Conservation (phyloP, 2,329 filamentous ascomycete species). For the Fusarium sp. region DNA sequence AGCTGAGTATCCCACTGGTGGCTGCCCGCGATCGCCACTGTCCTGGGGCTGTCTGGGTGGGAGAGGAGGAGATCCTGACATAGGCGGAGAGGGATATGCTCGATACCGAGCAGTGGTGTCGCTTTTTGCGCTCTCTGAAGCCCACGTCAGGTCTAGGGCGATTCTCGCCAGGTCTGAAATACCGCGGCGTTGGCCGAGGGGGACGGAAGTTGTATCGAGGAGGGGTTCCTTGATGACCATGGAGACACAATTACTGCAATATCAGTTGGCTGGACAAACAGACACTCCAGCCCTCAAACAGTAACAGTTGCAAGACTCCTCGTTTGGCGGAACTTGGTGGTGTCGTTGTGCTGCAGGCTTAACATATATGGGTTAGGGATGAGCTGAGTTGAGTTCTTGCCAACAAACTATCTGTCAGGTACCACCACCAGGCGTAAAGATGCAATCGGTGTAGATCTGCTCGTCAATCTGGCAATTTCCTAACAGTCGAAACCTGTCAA, state of each 20-base stretch:
- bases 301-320: slow-evolving; percentile 20
- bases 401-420: slow-evolving; percentile 11
- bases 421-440: slow-evolving; percentile 4
- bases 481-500: slow-evolving; percentile 20
- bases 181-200: slow-evolving; percentile 71
- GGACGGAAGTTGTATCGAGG: slow-evolving; percentile 58
- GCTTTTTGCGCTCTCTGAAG: slow-evolving; percentile 63
- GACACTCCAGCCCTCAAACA: slow-evolving; percentile 28
- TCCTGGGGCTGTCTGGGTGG: slow-evolving; percentile 70
- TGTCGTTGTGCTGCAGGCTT: slow-evolving; percentile 11
- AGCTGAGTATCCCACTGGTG: slow-evolving; percentile 57
- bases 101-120: slow-evolving; percentile 67
- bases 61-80: slow-evolving; percentile 76
- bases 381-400: slow-evolving; percentile 8
- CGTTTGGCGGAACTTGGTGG: not conserved
- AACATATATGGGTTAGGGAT: slow-evolving; percentile 12
- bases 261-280: slow-evolving; percentile 38
- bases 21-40: slow-evolving; percentile 66
- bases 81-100: slow-evolving; percentile 79
- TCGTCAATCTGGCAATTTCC: slow-evolving; percentile 6
- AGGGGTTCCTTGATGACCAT: slow-evolving; percentile 66
- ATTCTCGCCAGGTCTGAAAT: slow-evolving; percentile 66
- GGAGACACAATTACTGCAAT: slow-evolving; percentile 52
- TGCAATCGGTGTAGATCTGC: not conserved
- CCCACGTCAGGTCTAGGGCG: slow-evolving; percentile 60